A percentile compares a stretch with the other conserved stretches of the same genome.
Conservation (phyloP, 164 flowering plant species). For the Brasenia schreberi region DNA sequence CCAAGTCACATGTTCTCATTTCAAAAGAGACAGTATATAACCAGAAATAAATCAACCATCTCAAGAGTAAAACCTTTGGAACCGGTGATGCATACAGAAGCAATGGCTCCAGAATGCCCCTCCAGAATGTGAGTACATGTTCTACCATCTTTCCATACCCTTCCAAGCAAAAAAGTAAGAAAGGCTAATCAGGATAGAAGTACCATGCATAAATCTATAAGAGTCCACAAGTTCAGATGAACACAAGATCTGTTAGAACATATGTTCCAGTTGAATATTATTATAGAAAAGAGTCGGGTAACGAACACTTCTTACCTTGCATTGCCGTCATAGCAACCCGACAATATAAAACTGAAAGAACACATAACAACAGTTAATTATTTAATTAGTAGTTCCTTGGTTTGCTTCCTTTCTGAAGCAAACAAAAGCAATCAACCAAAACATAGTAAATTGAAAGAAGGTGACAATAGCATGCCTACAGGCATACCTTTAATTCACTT, state of each 20-base stretch:
- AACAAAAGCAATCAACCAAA: too few species aligned
- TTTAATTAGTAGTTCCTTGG: background rate
- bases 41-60: too few species aligned
- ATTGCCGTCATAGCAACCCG: constrained; percentile 84
- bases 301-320: constrained; percentile 55
- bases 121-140: constrained; percentile 63
- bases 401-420: too few species aligned
- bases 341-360: constrained; percentile 60
- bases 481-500: too few species aligned
- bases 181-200: background rate
- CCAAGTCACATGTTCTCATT: too few species aligned
- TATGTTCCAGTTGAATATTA: too few species aligned
- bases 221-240: background rate
- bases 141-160: constrained; percentile 78
- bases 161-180: constrained; percentile 10
- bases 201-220: background rate
- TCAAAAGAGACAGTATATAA: too few species aligned
- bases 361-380: background rate
- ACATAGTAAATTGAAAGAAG: too few species aligned
- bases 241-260: too few species aligned
- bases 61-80: constrained; percentile 34
- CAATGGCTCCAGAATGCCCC: constrained; percentile 68
- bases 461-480: too few species aligned
- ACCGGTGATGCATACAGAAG: constrained; percentile 48
- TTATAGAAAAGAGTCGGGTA: background rate